Conservation (phyloP, 768 basidiomycete genomes). For the Mycena chlorophos region DNA sequence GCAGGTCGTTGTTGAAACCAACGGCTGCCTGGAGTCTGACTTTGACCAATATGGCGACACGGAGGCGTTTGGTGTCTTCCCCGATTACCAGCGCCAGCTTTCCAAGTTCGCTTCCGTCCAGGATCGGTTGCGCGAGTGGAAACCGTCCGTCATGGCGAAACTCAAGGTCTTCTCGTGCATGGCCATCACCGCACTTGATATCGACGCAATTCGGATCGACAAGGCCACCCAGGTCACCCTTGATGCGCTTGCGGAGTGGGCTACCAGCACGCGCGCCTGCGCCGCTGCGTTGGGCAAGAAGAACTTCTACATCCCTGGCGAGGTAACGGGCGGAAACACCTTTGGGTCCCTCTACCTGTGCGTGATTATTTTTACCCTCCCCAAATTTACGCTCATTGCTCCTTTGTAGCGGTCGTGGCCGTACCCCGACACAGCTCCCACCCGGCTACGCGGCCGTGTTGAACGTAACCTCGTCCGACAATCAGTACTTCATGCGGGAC, state of each 20-base stretch:
- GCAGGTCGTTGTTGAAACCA: constrained; percentile 52
- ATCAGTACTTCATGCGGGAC: constrained; percentile 80
- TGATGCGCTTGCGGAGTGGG: constrained; percentile 76
- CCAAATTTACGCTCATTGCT: neutral
- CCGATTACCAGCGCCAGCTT: constrained; percentile 90
- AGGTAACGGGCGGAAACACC: constrained; percentile 91
- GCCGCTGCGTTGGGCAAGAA: constrained; percentile 71
- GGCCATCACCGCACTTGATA: constrained; percentile 82
- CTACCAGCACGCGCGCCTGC: constrained; percentile 70
- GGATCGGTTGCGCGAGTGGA: constrained; percentile 94
- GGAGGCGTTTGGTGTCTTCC: constrained; percentile 97
- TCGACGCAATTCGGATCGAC: constrained; percentile 94
- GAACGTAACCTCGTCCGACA: constrained; percentile 58
- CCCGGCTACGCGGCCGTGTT: constrained; percentile 68
- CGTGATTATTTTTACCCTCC: constrained; percentile 28
- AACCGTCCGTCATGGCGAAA: constrained; percentile 72
- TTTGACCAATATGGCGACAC: constrained; percentile 97
- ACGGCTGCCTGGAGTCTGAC: constrained; percentile 79
- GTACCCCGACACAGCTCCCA: constrained; percentile 72
- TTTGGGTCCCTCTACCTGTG: constrained; percentile 87
- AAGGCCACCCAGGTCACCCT: constrained; percentile 92
- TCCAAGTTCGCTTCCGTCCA: constrained; percentile 96
- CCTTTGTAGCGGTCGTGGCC: constrained; percentile 74
- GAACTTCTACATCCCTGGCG: constrained; percentile 90
- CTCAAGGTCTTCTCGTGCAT: constrained; percentile 82